phyloP scores from a whole-genome alignment of 306 rosid species.

The Casuarina equisetifolia region DNA sequence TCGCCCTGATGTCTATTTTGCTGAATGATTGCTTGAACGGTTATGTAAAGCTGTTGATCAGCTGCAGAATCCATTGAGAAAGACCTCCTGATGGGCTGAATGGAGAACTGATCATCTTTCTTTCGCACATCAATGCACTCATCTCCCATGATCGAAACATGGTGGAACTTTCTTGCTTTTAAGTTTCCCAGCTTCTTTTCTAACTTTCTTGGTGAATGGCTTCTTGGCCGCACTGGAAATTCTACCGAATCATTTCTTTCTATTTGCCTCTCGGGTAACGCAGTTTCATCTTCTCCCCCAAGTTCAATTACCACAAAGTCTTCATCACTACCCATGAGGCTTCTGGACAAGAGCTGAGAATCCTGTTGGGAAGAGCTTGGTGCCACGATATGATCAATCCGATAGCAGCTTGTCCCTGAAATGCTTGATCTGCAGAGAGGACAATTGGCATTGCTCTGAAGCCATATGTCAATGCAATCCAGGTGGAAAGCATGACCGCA shows the following conservation, averaged over 20 bases:
- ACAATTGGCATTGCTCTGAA: slow-evolving; percentile 56
- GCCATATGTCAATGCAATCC: slow-evolving; percentile 73
- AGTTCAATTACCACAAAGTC: slow-evolving; percentile 75
- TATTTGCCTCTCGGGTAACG: slow-evolving; percentile 33
- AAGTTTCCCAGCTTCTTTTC: slow-evolving; percentile 28
- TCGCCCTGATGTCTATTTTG: slow-evolving; percentile 26
- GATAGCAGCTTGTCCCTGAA: slow-evolving; percentile 35
- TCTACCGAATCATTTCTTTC: slow-evolving; percentile 39
- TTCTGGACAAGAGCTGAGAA: slow-evolving; percentile 46
- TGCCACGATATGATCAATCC: slow-evolving; percentile 45
- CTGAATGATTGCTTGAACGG: slow-evolving; percentile 42
- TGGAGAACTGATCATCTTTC: slow-evolving; percentile 53
- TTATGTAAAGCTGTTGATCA: slow-evolving; percentile 48
- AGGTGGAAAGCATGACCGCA: slow-evolving; percentile 66
- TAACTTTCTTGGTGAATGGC: slow-evolving; percentile 36
- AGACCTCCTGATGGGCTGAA: slow-evolving; percentile 66
- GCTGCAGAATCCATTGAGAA: slow-evolving; percentile 73
- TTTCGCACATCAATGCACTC: slow-evolving; percentile 64
- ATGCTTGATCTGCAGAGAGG: slow-evolving; percentile 68
- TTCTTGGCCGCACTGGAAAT: slow-evolving; percentile 23
- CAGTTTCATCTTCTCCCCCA: slow-evolving; percentile 40
- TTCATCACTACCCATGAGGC: slow-evolving; percentile 56
- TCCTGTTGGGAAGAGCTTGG: slow-evolving; percentile 86
- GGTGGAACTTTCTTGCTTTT: slow-evolving; percentile 48
- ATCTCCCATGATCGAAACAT: slow-evolving; percentile 64